Conservation (phyloP, 805 yeast species). For the Candida dajiaensis region DNA sequence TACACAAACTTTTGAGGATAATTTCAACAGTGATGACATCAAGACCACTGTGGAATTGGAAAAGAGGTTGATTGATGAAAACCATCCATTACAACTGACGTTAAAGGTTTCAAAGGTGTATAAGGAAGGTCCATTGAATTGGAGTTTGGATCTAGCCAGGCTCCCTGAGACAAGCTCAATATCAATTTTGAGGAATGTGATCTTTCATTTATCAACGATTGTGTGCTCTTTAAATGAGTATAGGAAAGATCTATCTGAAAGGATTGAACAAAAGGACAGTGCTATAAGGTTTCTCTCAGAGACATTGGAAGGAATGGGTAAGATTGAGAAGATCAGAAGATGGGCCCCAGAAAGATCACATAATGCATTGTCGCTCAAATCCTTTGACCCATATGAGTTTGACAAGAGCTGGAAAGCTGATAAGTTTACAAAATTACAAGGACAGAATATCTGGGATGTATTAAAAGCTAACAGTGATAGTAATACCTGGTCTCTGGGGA, state of each 20-base stretch:
- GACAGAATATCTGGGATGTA: slow-evolving; percentile 20
- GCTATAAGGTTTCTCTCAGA: slow-evolving; percentile 26
- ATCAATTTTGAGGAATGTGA: slow-evolving; percentile 15
- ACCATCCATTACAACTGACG: slow-evolving; percentile 14
- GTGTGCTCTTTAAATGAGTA: slow-evolving; percentile 17
- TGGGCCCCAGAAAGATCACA: slow-evolving; percentile 30
- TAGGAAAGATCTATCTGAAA: slow-evolving; percentile 12
- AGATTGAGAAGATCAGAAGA: slow-evolving; percentile 19
- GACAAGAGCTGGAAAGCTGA: slow-evolving; percentile 16
- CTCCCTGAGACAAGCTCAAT: slow-evolving; percentile 20
- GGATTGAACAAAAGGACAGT: slow-evolving; percentile 26
- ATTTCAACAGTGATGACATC: slow-evolving; percentile 8
- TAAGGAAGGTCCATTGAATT: slow-evolving; percentile 9
- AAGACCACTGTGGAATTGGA: slow-evolving; percentile 5
- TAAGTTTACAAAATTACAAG: slow-evolving; percentile 5
- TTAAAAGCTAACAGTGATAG: slow-evolving; percentile 7
- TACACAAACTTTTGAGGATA: slow-evolving; percentile 7
- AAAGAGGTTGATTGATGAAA: slow-evolving; percentile 12
- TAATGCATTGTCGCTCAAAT: slow-evolving; percentile 18
- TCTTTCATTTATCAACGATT: slow-evolving; percentile 18
- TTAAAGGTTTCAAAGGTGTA: slow-evolving; percentile 9
- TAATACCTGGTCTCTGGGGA: slow-evolving; percentile 12
- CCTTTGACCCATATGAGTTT: slow-evolving; percentile 13
- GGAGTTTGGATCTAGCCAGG: slow-evolving; percentile 19
- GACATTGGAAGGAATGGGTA: slow-evolving; percentile 20